phyloP scores from a whole-genome alignment of 257 asterid species.

The Linderniella brevidens region DNA sequence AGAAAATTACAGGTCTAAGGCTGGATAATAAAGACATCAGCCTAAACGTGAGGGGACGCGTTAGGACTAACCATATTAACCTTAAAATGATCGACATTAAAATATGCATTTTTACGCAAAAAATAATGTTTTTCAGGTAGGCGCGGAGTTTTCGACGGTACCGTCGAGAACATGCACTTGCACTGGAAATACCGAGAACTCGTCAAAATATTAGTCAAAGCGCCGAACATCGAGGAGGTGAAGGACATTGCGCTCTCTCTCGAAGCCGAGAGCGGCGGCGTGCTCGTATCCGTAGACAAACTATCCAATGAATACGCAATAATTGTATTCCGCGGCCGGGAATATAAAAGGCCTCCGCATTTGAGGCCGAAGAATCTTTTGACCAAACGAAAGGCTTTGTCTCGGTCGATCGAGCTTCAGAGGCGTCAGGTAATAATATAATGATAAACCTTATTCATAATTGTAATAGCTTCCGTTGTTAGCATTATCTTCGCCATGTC shows the following conservation, averaged over 20 bases:
- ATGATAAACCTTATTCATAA: too few species aligned
- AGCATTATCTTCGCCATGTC: too few species aligned
- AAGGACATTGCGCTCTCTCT: slow-evolving; percentile 68
- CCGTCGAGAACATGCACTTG: slow-evolving; percentile 97
- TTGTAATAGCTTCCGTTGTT: too few species aligned
- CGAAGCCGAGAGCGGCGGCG: slow-evolving; percentile 96
- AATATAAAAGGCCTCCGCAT: slow-evolving; percentile 48
- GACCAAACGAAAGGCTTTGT: slow-evolving; percentile 88
- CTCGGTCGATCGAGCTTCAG: slow-evolving; percentile 95
- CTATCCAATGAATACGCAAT: slow-evolving; percentile 87
- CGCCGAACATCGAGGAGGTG: slow-evolving; percentile 55
- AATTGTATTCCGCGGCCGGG: slow-evolving; percentile 81
- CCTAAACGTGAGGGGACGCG: too few species aligned
- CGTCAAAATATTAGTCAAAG: slow-evolving; percentile 75
- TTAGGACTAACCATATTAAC: too few species aligned
- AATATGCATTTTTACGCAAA: too few species aligned
- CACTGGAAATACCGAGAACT: slow-evolving; percentile 96
- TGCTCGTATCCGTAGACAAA: slow-evolving; percentile 81
- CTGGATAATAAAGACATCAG: too few species aligned
- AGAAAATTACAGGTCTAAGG: too few species aligned
- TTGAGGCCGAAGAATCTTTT: slow-evolving; percentile 84
- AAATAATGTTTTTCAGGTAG: slow-evolving; percentile 40
- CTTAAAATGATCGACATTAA: too few species aligned
- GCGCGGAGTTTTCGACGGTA: slow-evolving; percentile 96
- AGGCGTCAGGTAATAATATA: slow-evolving; percentile 51